These are phyloP conservation scores for Tinospora cordifolia DNA, from an alignment of 164 flowering plant species.

Conservation along the genomic window DNA sequence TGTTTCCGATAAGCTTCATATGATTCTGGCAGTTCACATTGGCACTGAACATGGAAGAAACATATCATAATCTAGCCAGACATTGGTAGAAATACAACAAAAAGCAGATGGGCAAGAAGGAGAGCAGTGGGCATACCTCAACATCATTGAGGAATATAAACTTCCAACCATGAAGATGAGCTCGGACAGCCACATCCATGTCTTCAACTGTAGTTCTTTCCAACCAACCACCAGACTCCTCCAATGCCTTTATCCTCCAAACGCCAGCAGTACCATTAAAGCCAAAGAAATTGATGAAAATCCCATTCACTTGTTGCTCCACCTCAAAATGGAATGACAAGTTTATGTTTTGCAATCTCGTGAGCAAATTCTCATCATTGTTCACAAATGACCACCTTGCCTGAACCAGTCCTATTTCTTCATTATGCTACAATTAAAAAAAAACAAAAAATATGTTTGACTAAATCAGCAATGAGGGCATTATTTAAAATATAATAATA, in stretches of 20 bases:
- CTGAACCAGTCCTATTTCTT: slow-evolving; percentile 82
- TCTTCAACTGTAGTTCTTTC: slow-evolving; percentile 99
- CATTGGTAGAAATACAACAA: not conserved
- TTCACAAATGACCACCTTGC: slow-evolving; percentile 99
- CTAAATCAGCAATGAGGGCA: no score
- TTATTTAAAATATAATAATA: not conserved
- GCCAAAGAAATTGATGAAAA: slow-evolving; percentile 88
- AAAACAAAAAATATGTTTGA: not conserved
- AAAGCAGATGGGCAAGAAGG: not conserved
- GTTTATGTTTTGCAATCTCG: slow-evolving; percentile 82
- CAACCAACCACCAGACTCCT: slow-evolving; percentile 96
- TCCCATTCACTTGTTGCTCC: slow-evolving; percentile 97
- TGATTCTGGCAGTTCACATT: slow-evolving; percentile 93
- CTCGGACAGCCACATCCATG: slow-evolving; percentile 96
- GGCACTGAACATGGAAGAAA: slow-evolving; percentile 49
- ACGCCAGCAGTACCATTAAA: slow-evolving; percentile 98
- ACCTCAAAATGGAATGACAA: slow-evolving; percentile 90
- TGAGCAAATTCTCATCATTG: slow-evolving; percentile 85
- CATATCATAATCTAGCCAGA: not conserved
- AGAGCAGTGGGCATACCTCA: slow-evolving; percentile 44
- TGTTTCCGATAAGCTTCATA: slow-evolving; percentile 96
- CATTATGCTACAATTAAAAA: slow-evolving; percentile 54
- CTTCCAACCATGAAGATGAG: slow-evolving; percentile 95
- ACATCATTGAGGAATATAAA: slow-evolving; percentile 90
- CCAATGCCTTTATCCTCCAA: slow-evolving; percentile 95